Conservation (phyloP, 2,329 filamentous ascomycete species). For the Penicillium sp. region DNA sequence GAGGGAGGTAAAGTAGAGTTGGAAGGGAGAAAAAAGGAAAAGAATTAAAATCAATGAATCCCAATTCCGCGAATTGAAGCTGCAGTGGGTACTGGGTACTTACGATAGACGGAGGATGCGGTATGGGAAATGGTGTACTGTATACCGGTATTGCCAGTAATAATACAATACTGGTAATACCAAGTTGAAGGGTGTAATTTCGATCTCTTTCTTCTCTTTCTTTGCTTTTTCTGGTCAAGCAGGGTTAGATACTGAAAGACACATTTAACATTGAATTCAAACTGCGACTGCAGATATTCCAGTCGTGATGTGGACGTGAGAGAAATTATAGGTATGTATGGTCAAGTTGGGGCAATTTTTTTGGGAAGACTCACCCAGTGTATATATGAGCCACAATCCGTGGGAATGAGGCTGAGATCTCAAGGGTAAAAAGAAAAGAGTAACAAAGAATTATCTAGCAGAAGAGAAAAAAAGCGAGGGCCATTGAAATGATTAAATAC, state of each 20-base stretch:
- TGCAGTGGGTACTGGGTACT: slow-evolving; percentile 20
- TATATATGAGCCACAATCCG: slow-evolving; percentile 2
- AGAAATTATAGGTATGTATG: not conserved
- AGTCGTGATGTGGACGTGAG: not conserved
- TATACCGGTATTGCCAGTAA: slow-evolving; percentile 4
- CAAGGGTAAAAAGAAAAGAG: not conserved
- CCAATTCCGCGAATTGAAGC: slow-evolving; percentile 23
- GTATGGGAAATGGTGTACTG: slow-evolving; percentile 4
- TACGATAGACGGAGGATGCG: slow-evolving; percentile 5
- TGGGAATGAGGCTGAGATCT: slow-evolving; percentile 15
- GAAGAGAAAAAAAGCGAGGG: not conserved
- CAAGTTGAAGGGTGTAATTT: not conserved
- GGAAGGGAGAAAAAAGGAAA: slow-evolving; percentile 10
- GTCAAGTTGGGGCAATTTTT: not conserved
- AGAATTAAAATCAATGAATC: slow-evolving; percentile 27
- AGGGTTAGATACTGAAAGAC: not conserved
- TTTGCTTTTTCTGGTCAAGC: not conserved
- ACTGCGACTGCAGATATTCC: not conserved
- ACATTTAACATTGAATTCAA: not conserved
- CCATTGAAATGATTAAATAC: slow-evolving; percentile 9
- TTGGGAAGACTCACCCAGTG: not conserved
- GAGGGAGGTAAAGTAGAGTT: slow-evolving; percentile 1
- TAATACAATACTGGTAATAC: not conserved
- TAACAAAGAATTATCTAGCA: not conserved
- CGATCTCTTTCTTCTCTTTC: not conserved